phyloP scores from a whole-genome alignment of 2,329 filamentous ascomycete species.

The Microsporum audouinii region DNA sequence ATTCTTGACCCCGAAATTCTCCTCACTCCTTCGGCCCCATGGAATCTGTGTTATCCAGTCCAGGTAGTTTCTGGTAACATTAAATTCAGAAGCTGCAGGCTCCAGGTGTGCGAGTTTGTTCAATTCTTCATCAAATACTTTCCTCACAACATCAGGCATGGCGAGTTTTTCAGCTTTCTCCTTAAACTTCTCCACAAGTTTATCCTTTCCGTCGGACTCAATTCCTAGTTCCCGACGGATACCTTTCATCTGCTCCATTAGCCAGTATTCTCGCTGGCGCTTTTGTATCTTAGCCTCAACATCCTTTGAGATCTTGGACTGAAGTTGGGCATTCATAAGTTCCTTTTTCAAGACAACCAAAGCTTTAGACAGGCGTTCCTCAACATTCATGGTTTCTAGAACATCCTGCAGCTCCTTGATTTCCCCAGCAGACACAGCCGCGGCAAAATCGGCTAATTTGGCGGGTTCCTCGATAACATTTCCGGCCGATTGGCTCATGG shows the following conservation, averaged over 20 bases:
- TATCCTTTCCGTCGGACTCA: constrained; percentile 96
- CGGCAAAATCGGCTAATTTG: constrained; percentile 92
- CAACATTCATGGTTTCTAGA: constrained; percentile 75
- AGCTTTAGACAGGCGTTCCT: constrained; percentile 84
- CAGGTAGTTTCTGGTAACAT: constrained; percentile 94
- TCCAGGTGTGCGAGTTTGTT: constrained; percentile 95
- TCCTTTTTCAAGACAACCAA: constrained; percentile 93
- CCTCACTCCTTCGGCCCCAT: constrained; percentile 87
- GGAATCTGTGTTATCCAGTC: constrained; percentile 98
- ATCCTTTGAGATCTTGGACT: constrained; percentile 95
- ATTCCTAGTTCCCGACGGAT: constrained; percentile 91
- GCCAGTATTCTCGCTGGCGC: constrained; percentile 91
- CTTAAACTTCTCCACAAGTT: constrained; percentile 93
- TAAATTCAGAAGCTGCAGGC: constrained; percentile 93
- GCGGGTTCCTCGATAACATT: constrained; percentile 92
- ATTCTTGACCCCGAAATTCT: constrained; percentile 92
- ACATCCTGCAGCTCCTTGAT: constrained; percentile 87
- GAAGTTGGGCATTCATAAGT: constrained; percentile 92
- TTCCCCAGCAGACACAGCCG: constrained; percentile 89
- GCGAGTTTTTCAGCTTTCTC: constrained; percentile 87
- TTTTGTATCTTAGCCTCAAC: constrained; percentile 97
- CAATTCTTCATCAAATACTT: constrained; percentile 95
- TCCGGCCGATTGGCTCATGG: constrained; percentile 84
- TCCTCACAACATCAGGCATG: constrained; percentile 93
- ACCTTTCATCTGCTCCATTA: constrained; percentile 99